Conservation (phyloP, 257 asterid genomes). For the Haberlea rhodopensis region DNA sequence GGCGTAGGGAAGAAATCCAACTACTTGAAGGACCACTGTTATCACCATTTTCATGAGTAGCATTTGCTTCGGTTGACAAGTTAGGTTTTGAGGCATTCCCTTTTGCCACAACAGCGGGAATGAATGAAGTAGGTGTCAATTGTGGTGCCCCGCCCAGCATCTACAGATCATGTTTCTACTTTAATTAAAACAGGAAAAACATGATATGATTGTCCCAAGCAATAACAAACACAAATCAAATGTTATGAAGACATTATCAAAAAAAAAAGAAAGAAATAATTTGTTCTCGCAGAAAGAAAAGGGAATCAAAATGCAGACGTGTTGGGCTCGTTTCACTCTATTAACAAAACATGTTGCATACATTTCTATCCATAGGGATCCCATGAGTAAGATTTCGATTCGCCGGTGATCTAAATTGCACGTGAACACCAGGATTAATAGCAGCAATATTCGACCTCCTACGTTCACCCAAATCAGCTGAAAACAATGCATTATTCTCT, state of each 20-base stretch:
- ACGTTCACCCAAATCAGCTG: constrained; percentile 61
- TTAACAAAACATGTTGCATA: constrained; percentile 31
- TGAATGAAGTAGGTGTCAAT: constrained; percentile 59
- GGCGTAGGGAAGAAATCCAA: constrained; percentile 88
- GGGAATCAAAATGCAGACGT: constrained; percentile 1
- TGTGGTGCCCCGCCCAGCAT: constrained; percentile 54
- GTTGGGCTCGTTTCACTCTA: background rate
- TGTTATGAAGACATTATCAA: background rate
- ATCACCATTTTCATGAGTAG: constrained; percentile 56
- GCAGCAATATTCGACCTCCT: constrained; percentile 51
- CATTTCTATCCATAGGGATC: constrained; percentile 65
- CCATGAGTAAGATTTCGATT: constrained; percentile 54
- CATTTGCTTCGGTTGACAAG: constrained; percentile 62
- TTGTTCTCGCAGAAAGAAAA: constrained; percentile 5
- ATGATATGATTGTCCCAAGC: constrained; percentile 7
- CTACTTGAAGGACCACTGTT: constrained; percentile 73
- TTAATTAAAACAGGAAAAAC: constrained; percentile 6
- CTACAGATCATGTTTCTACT: constrained; percentile 34
- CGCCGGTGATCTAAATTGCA: constrained; percentile 73
- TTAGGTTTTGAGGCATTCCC: constrained; percentile 57
- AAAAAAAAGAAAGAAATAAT: background rate
- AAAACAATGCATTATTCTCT: constrained; percentile 49
- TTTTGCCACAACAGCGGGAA: constrained; percentile 58
- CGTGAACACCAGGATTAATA: constrained; percentile 56
- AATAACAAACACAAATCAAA: constrained; percentile 11